phyloP scores from a whole-genome alignment of 2,329 filamentous ascomycete genomes.

The Proliferodiscus dingleyae region DNA sequence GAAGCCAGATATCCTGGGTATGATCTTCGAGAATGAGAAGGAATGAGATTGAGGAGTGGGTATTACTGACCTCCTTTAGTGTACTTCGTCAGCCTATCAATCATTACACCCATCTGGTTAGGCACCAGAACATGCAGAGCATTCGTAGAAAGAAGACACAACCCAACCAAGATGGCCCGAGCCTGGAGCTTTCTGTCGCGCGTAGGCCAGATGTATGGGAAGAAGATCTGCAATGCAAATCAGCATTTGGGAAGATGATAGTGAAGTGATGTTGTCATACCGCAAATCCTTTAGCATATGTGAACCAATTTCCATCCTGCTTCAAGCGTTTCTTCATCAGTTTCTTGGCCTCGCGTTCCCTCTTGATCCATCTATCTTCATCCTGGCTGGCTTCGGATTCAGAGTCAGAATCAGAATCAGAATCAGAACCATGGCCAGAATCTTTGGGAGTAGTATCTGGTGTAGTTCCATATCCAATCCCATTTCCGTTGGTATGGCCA shows the following conservation, averaged over 20 bases:
- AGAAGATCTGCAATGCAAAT: conserved; percentile 51
- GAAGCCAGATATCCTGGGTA: conserved; percentile 45
- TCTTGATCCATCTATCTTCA: conserved; percentile 52
- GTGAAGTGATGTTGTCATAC: conserved; percentile 30
- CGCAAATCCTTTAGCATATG: conserved; percentile 69
- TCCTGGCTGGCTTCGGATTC: conserved; percentile 23
- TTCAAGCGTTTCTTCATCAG: conserved; percentile 64
- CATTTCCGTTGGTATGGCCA: neutral
- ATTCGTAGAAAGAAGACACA: conserved; percentile 67
- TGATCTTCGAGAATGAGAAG: conserved; percentile 14
- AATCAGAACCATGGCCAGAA: too few species aligned
- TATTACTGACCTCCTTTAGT: conserved; percentile 18
- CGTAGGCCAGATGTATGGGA: conserved; percentile 75
- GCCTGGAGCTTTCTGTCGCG: conserved; percentile 62
- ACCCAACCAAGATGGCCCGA: conserved; percentile 58
- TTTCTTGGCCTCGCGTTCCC: conserved; percentile 49
- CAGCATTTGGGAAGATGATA: conserved; percentile 5
- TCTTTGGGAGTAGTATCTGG: conserved; percentile 13
- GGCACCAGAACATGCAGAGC: conserved; percentile 72
- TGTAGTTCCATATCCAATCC: conserved; percentile 7
- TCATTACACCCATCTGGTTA: conserved; percentile 75
- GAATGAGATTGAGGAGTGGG: neutral
- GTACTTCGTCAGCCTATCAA: conserved; percentile 58
- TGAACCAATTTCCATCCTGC: conserved; percentile 71
- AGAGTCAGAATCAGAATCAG: conserved; percentile 19